Conservation (phyloP, 495 filamentous ascomycete genomes). For the Thermothielavioides terrestris region DNA sequence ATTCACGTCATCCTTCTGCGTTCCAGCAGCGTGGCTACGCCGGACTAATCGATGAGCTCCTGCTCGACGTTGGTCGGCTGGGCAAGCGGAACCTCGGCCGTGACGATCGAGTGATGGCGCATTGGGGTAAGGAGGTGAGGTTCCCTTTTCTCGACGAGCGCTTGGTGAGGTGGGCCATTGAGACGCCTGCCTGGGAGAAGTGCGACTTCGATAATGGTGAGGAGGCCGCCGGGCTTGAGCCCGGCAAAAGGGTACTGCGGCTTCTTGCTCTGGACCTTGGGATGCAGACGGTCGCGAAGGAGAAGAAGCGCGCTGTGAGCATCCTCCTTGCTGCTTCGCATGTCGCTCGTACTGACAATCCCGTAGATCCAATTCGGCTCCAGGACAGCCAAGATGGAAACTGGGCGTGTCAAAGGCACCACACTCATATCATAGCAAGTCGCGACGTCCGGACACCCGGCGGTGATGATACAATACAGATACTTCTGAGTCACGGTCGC, state of each 20-base stretch:
- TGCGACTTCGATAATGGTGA: conserved; percentile 60
- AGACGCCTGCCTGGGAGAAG: conserved; percentile 67
- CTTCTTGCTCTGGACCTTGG: conserved; percentile 69
- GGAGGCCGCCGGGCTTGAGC: conserved; percentile 47
- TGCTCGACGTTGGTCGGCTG: conserved; percentile 77
- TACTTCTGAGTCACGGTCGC: conserved; percentile 48
- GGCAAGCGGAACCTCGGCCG: conserved; percentile 89
- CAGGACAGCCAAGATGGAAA: conserved; percentile 78
- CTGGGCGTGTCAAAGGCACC: conserved; percentile 64
- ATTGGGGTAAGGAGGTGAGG: conserved; percentile 86
- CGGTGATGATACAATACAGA: conserved; percentile 50
- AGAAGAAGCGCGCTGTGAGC: conserved; percentile 81
- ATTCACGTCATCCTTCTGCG: conserved; percentile 73
- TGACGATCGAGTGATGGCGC: conserved; percentile 81
- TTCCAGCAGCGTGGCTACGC: conserved; percentile 56
- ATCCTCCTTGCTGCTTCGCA: background rate
- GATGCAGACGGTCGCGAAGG: conserved; percentile 57
- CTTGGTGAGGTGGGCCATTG: conserved; percentile 72
- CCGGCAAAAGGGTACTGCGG: conserved; percentile 72
- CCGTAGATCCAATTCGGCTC: conserved; percentile 71
- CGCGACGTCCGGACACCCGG: conserved; percentile 13
- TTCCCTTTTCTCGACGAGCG: conserved; percentile 88
- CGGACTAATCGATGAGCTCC: conserved; percentile 72
- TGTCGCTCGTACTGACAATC: conserved; percentile 6
- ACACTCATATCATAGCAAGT: conserved; percentile 35